Evolutionary conservation across 768 basidiomycete genomes (phyloP), one percentile per base, ranked within the genome.

Genomic region (Pseudohyphozyma bogoriensis): DNA sequence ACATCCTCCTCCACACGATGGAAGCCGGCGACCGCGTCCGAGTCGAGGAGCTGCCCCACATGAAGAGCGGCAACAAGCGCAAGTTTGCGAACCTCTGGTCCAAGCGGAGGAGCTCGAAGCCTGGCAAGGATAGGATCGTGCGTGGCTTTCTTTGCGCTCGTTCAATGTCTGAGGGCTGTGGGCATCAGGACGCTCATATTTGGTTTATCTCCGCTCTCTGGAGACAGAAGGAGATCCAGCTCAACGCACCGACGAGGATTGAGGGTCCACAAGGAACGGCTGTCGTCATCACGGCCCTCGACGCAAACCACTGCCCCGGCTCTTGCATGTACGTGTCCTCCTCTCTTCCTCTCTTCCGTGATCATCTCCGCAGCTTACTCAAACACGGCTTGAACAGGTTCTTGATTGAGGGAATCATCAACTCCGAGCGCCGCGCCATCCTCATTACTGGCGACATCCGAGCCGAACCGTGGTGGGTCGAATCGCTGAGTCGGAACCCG

Each of bases 251-350:
- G 0, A 85, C 82, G 0, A 59, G 71, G 35, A 77, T 84, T 33
- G 80, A 83, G 22, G 79, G 72, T 0, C 68, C 64, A 18, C 56
- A 78, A 6, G 75, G 75, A 11, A 80, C 84, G 66, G 72, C 71
- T 5, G 84, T 93, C 13, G 83, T 78, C 0, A 78, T 95, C 58
- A 92, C 89, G 0, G 78, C 86, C 13, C 73, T 95, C 11, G 87
- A 92, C 69, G 92, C 92, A 0, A 95, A 95, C 69, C 92, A 96
- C 72, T 95, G 91, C 71, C 92, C 89, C 15, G 92, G 92, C 0
- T 85, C 90, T 0, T 85, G 89, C 44, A 93, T 96, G 91, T 90
- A 69, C 31, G 83, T 74, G 12, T 31, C 29, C 9, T 36, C 26
- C 29, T 42, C 45, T 49, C 22, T 40, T 36, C 32, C 56, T 49